A percentile compares a stretch with the other conserved stretches of the same genome.
Conservation (phyloP, 2,329 filamentous ascomycete species). For the Polychaeton citri region DNA sequence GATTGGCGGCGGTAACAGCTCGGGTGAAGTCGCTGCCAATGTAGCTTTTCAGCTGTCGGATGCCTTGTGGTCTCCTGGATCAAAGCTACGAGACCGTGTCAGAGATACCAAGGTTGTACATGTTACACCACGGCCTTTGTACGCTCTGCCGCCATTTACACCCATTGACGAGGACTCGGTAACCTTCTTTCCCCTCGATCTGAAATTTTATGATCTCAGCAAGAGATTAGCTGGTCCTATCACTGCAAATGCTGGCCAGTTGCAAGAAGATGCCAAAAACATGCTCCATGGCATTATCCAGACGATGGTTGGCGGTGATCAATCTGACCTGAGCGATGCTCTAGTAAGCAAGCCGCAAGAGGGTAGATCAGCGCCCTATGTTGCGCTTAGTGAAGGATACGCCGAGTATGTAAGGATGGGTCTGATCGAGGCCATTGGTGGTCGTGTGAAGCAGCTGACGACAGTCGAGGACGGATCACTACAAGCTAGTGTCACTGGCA, state of each 20-base stretch:
- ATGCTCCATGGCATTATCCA: constrained; percentile 16
- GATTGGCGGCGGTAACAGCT: constrained; percentile 72
- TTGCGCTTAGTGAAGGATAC: constrained; percentile 61
- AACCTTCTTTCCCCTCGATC: constrained; percentile 59
- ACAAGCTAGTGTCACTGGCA: constrained; percentile 2
- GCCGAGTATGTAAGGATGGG: constrained; percentile 58
- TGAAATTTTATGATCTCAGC: constrained; percentile 56
- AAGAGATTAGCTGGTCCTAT: constrained; percentile 46
- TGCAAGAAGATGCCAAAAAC: constrained; percentile 38
- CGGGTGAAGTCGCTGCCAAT: constrained; percentile 61
- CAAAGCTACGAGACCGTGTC: neutral
- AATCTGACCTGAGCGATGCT: constrained; percentile 21
- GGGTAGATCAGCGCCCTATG: constrained; percentile 35
- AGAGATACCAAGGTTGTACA: constrained; percentile 44
- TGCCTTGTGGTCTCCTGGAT: constrained; percentile 38
- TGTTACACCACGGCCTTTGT: constrained; percentile 54
- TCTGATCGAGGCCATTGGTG: constrained; percentile 25
- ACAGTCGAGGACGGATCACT: constrained; percentile 1
- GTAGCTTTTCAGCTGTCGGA: constrained; percentile 61
- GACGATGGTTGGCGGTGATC: constrained; percentile 31
- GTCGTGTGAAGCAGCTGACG: constrained; percentile 20
- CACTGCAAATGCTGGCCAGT: constrained; percentile 50
- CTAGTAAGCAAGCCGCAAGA: constrained; percentile 9
- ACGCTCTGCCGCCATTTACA: constrained; percentile 49
- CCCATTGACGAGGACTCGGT: constrained; percentile 23